A percentile compares a stretch with the other conserved stretches of the same genome.
phyloP scores from a whole-genome alignment of 2,329 filamentous ascomycete genomes.

The Coniella lustricola region DNA sequence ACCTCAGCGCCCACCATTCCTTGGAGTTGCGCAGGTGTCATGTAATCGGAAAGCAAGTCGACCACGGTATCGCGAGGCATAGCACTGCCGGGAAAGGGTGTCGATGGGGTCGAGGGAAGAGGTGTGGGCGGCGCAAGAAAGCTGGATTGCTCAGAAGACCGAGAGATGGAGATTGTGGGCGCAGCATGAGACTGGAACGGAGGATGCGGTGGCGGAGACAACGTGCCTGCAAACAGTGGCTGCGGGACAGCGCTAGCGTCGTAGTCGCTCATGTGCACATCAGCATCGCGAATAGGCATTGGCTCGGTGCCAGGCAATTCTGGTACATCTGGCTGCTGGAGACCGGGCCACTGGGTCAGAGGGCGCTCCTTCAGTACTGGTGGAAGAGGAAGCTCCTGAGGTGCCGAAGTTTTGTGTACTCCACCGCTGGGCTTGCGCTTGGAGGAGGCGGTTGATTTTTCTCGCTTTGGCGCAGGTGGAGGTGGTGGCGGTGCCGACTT shows the following conservation, averaged over 20 bases:
- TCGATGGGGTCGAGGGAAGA: conserved; percentile 7
- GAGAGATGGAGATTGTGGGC: conserved; percentile 13
- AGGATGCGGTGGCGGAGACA: conserved; percentile 9
- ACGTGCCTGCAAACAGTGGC: conserved; percentile 8
- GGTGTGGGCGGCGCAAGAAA: not conserved
- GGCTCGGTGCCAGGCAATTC: conserved; percentile 8
- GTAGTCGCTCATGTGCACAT: conserved; percentile 9
- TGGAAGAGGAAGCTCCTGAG: conserved; percentile 8
- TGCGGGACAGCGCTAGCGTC: conserved; percentile 13
- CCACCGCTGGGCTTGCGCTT: conserved; percentile 9
- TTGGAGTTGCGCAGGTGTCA: conserved; percentile 11
- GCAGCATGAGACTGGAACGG: not conserved
- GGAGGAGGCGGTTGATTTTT: conserved; percentile 7
- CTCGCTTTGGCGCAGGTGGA: conserved; percentile 11
- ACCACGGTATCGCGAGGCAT: conserved; percentile 13
- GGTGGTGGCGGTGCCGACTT: conserved; percentile 12
- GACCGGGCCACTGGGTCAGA: conserved; percentile 12
- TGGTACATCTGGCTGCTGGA: conserved; percentile 1
- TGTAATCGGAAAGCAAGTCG: conserved; percentile 13
- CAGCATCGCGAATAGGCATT: not conserved
- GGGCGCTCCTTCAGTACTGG: conserved; percentile 9
- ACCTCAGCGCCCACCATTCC: not conserved
- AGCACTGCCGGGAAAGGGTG: conserved; percentile 2
- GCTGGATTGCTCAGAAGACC: conserved; percentile 4
- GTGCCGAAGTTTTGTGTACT: not conserved